Evolutionary conservation across 2,329 filamentous ascomycete genomes (phyloP).

Genomic region (Trichoderma semiorbis): DNA sequence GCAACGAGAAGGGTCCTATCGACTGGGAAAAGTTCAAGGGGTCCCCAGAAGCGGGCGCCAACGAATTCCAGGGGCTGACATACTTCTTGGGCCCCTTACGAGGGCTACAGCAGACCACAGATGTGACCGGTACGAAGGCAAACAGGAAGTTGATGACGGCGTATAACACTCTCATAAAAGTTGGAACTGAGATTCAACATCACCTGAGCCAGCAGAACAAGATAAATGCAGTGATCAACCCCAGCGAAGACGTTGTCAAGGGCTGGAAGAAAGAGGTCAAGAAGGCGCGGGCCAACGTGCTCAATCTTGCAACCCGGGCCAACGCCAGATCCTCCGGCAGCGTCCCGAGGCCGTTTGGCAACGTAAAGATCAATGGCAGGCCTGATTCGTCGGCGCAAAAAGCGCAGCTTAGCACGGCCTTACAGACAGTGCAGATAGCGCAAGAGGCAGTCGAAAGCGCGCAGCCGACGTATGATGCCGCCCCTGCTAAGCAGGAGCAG

Average conservation of each 20-base stretch:
- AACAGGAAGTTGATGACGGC: not conserved
- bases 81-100: not conserved
- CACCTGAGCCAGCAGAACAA: not conserved
- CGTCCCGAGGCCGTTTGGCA: not conserved
- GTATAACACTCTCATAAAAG: not conserved
- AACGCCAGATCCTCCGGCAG: not conserved
- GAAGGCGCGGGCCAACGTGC: not conserved
- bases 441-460: not conserved
- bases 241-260: not conserved
- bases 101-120: not conserved
- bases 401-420: not conserved
- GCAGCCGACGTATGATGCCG: not conserved
- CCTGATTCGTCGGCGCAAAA: not conserved
- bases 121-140: not conserved
- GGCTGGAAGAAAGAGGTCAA: not conserved
- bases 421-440: not conserved
- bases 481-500: not conserved
- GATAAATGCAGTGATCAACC: not conserved
- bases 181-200: not conserved
- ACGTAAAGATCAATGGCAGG: not conserved
- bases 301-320: not conserved
- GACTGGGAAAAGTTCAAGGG: not conserved
- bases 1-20: not conserved
- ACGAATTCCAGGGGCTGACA: not conserved
- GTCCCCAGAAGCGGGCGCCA: not conserved